phyloP scores from a whole-genome alignment of 2,329 filamentous ascomycete species.

The Stagonosporopsis vannaccii region DNA sequence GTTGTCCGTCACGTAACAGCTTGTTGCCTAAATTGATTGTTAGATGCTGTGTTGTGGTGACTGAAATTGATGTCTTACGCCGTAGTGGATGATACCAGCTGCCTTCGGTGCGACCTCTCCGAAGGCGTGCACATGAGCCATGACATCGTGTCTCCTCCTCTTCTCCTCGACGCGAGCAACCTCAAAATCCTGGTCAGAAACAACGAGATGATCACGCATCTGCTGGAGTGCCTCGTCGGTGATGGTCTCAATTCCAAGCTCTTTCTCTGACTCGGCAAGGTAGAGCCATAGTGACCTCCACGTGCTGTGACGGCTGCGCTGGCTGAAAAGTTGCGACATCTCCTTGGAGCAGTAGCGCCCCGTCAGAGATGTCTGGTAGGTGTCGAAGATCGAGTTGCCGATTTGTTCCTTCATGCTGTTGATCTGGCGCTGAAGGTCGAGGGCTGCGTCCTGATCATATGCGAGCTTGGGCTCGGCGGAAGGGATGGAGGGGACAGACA shows the following conservation, averaged over 20 bases:
- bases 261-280: slow-evolving; percentile 82
- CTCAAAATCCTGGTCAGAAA: slow-evolving; percentile 58
- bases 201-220: slow-evolving; percentile 54
- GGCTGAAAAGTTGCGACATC: slow-evolving; percentile 74
- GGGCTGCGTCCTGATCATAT: slow-evolving; percentile 26
- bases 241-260: slow-evolving; percentile 76
- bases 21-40: slow-evolving; percentile 64
- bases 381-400: slow-evolving; percentile 32
- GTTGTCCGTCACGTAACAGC: slow-evolving; percentile 40
- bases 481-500: slow-evolving; percentile 17
- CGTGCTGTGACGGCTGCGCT: slow-evolving; percentile 74
- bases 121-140: slow-evolving; percentile 75
- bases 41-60: slow-evolving; percentile 55
- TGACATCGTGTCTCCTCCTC: slow-evolving; percentile 69
- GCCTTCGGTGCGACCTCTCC: slow-evolving; percentile 76
- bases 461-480: slow-evolving; percentile 22
- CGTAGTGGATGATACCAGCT: slow-evolving; percentile 81
- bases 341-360: slow-evolving; percentile 70
- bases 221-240: slow-evolving; percentile 65
- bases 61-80: slow-evolving; percentile 58
- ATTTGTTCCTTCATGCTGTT: slow-evolving; percentile 30
- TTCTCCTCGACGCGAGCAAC: slow-evolving; percentile 59
- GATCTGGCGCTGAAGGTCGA: slow-evolving; percentile 35
- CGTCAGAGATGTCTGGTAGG: slow-evolving; percentile 38
- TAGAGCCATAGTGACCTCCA: slow-evolving; percentile 88